Conservation (phyloP, 176 grass and related monocot genomes). For the Panicum miliaceum region DNA sequence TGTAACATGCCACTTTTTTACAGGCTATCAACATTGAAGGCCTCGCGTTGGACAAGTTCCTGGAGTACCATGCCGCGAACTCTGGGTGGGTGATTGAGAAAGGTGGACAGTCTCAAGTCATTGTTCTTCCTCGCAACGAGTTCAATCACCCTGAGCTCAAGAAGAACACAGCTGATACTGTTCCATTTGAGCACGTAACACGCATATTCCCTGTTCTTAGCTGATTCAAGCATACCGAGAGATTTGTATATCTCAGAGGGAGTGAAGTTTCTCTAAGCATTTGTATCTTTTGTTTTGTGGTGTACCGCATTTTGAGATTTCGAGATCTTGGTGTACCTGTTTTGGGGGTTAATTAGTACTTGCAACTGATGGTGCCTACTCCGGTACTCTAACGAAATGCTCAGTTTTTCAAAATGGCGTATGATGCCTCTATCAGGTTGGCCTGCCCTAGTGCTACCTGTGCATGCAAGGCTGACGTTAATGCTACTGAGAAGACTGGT, state of each 20-base stretch:
- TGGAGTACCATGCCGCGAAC: constrained; percentile 81
- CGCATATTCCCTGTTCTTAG: constrained; percentile 85
- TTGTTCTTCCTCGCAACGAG: constrained; percentile 77
- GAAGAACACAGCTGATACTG: constrained; percentile 73
- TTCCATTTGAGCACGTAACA: constrained; percentile 85
- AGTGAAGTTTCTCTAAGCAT: constrained; percentile 35
- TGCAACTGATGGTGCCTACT: background rate
- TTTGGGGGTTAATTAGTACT: background rate
- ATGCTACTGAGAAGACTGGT: background rate
- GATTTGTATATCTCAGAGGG: constrained; percentile 21
- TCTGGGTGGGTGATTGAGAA: constrained; percentile 85
- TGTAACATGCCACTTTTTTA: background rate
- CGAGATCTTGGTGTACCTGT: background rate
- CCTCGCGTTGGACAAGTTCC: constrained; percentile 86
- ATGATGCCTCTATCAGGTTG: background rate
- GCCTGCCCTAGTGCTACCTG: background rate
- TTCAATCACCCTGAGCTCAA: constrained; percentile 96
- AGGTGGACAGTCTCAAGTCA: constrained; percentile 65
- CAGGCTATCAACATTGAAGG: constrained; percentile 97
- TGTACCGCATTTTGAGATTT: background rate
- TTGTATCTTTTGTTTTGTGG: constrained; percentile 7
- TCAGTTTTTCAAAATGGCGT: background rate
- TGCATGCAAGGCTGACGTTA: background rate
- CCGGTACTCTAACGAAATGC: background rate
- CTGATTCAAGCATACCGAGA: constrained; percentile 51